Evolutionary conservation across 768 basidiomycete genomes (phyloP).

Genomic region (Xerocomellus intermedius): DNA sequence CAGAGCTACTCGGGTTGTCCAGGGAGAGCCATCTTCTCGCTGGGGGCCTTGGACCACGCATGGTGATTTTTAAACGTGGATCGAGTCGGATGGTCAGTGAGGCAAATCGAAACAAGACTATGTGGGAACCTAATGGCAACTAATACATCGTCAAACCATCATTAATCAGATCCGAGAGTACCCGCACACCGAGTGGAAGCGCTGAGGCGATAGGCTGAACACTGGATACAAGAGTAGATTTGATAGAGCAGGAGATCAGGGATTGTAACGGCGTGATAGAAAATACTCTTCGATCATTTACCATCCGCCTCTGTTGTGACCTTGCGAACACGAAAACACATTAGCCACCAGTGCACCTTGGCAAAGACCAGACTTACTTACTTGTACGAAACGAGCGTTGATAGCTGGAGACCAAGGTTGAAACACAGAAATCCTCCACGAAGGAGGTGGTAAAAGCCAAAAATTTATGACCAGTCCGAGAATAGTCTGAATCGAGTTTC

Average conservation of each 20-base stretch:
- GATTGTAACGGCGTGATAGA: background rate
- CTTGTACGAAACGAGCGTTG: background rate
- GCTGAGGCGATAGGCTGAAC: no score
- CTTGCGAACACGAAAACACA: background rate
- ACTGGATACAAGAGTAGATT: no score
- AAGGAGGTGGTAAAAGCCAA: conserved; percentile 5
- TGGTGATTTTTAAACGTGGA: no score
- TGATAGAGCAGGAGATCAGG: background rate
- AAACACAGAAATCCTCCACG: conserved; percentile 6
- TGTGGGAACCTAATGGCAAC: background rate
- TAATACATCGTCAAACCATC: background rate
- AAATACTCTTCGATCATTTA: background rate
- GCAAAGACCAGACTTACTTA: background rate
- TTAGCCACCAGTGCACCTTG: background rate
- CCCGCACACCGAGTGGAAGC: no score
- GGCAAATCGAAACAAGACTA: background rate
- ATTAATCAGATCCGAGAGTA: no score
- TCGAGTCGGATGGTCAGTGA: no score
- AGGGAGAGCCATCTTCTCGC: background rate
- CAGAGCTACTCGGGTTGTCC: background rate
- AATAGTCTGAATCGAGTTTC: conserved; percentile 37
- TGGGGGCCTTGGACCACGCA: background rate
- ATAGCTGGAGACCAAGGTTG: background rate
- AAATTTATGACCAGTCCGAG: conserved; percentile 25
- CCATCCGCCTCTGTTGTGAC: background rate